Conservation (phyloP, 768 basidiomycete genomes). For the Lactarius pseudohatsudake region DNA sequence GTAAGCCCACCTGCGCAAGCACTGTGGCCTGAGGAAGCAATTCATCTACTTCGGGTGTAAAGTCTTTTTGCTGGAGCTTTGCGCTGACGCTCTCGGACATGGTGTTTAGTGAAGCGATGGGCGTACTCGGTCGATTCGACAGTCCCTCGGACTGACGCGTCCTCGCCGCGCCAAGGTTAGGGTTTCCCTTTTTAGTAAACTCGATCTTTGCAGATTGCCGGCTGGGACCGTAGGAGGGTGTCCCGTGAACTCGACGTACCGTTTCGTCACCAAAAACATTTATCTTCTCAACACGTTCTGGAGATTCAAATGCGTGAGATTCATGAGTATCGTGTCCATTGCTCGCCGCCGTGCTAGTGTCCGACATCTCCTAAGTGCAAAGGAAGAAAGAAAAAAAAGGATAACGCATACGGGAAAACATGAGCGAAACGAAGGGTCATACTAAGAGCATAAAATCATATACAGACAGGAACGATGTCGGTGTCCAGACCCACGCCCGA, state of each 20-base stretch:
- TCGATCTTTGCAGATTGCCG: conserved; percentile 12
- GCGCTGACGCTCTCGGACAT: conserved; percentile 61
- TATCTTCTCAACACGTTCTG: not conserved
- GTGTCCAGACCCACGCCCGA: conserved; percentile 28
- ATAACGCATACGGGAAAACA: conserved; percentile 29
- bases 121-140: not conserved
- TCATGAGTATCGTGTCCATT: conserved; percentile 43
- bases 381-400: conserved; percentile 28
- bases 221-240: too few species aligned
- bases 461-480: conserved; percentile 49
- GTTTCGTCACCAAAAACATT: not conserved
- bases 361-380: conserved; percentile 18
- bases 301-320: conserved; percentile 35
- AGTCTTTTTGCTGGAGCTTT: conserved; percentile 87
- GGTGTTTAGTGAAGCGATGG: conserved; percentile 36
- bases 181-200: conserved; percentile 22
- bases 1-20: conserved; percentile 63
- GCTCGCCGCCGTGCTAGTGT: conserved; percentile 17
- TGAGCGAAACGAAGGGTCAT: conserved; percentile 23
- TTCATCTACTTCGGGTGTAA: conserved; percentile 75
- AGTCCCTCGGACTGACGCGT: conserved; percentile 42
- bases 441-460: conserved; percentile 42
- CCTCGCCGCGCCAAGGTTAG: conserved; percentile 30
- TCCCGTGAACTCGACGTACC: not conserved
- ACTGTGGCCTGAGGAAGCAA: conserved; percentile 67